Percentiles rank a stretch among this genome's conserved stretches.
phyloP scores from a whole-genome alignment of 768 basidiomycete genomes.

The Calvatia gigantea region DNA sequence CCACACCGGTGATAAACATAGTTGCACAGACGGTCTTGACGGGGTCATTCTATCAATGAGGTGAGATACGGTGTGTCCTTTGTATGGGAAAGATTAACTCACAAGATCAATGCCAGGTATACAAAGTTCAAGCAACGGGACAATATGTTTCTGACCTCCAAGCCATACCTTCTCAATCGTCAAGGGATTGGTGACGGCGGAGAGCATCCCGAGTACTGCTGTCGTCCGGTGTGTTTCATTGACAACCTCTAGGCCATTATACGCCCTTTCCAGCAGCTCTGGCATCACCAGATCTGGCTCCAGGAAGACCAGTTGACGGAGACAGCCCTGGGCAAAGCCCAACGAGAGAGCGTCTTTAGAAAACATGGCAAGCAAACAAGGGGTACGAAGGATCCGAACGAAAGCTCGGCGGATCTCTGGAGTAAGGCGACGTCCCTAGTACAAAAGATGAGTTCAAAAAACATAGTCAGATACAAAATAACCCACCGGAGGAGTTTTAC shows the following conservation, averaged over 20 bases:
- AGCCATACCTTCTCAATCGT: constrained; percentile 78
- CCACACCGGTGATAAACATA: constrained; percentile 69
- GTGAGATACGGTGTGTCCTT: not conserved
- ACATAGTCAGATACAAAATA: not conserved
- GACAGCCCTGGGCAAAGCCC: constrained; percentile 73
- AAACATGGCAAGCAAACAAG: constrained; percentile 89
- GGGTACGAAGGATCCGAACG: constrained; percentile 77
- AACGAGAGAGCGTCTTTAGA: constrained; percentile 81
- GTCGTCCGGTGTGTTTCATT: constrained; percentile 96
- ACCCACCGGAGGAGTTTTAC: constrained; percentile 75
- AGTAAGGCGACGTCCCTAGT: constrained; percentile 73
- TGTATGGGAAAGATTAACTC: constrained; percentile 19
- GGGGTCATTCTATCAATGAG: constrained; percentile 64
- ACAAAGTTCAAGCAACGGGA: constrained; percentile 84
- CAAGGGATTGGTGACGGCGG: constrained; percentile 71
- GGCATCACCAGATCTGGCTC: constrained; percentile 89
- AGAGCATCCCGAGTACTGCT: constrained; percentile 82
- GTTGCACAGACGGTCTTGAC: constrained; percentile 77
- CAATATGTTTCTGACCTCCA: constrained; percentile 83
- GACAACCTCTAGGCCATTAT: constrained; percentile 86
- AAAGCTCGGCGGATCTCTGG: constrained; percentile 77
- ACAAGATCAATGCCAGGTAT: constrained; percentile 91
- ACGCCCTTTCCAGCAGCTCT: constrained; percentile 85
- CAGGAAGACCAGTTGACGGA: constrained; percentile 73
- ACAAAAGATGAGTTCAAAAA: not conserved